These are phyloP conservation scores for Coemansia sp. DNA, from an alignment of 192 early-diverging fungal genomes.

Conservation along the genomic window DNA sequence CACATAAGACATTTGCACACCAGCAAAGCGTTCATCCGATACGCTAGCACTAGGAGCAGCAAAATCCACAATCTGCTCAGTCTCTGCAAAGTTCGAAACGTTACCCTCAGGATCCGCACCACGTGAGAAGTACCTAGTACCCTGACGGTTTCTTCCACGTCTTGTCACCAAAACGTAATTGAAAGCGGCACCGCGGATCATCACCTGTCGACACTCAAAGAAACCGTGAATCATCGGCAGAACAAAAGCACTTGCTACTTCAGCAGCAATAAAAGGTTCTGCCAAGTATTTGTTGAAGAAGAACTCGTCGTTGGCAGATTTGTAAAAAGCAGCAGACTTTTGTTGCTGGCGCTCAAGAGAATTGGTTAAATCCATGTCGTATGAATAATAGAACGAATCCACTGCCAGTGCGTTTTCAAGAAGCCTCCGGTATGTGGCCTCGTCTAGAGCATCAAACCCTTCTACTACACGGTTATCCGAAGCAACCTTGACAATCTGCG, in stretches of 20 bases:
- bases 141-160: conserved; percentile 75
- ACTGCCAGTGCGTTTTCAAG: conserved; percentile 56
- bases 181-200: conserved; percentile 68
- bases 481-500: conserved; percentile 38
- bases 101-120: conserved; percentile 90
- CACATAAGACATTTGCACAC: conserved; percentile 69
- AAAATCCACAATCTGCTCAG: conserved; percentile 85
- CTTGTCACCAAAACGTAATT: conserved; percentile 83
- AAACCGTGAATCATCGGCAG: conserved; percentile 92
- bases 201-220: conserved; percentile 56
- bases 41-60: conserved; percentile 38
- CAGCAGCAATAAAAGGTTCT: conserved; percentile 64
- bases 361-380: conserved; percentile 83
- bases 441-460: conserved; percentile 54
- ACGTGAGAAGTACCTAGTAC: conserved; percentile 90
- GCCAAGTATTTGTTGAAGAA: conserved; percentile 87
- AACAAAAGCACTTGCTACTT: conserved; percentile 67
- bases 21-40: conserved; percentile 18
- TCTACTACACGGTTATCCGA: conserved; percentile 21
- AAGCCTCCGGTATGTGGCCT: conserved; percentile 62
- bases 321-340: conserved; percentile 17
- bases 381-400: conserved; percentile 79
- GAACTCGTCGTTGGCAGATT: conserved; percentile 83
- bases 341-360: conserved; percentile 69
- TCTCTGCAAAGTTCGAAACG: conserved; percentile 97